A percentile compares a stretch with the other conserved stretches of the same genome.
These are phyloP conservation scores for Opeltia flavorubescens DNA, from an alignment of 495 filamentous ascomycete genomes.

Conservation along the genomic window DNA sequence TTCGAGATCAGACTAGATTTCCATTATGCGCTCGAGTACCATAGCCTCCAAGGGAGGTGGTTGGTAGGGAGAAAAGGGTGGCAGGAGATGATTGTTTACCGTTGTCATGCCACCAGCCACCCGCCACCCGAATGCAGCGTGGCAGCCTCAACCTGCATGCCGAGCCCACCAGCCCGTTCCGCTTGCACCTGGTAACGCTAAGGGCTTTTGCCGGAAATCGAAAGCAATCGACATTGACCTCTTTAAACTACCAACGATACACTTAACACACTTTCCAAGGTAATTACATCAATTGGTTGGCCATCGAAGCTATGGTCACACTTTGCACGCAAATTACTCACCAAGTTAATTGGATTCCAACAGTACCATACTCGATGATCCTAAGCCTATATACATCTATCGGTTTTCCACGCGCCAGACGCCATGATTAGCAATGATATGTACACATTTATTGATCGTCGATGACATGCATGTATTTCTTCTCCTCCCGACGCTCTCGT, in stretches of 20 bases:
- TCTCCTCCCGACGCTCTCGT: constrained; percentile 86
- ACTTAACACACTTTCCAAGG: too few species aligned
- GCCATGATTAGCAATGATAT: too few species aligned
- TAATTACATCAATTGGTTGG: too few species aligned
- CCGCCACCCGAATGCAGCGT: not conserved
- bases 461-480: constrained; percentile 88
- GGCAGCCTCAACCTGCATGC: not conserved
- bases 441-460: constrained; percentile 66
- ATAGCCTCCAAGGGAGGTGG: not conserved
- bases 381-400: not conserved
- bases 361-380: too few species aligned
- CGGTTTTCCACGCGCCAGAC: not conserved
- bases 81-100: not conserved
- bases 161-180: not conserved
- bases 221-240: too few species aligned
- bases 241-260: too few species aligned
- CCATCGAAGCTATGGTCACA: too few species aligned
- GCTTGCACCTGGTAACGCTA: too few species aligned
- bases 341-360: too few species aligned
- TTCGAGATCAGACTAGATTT: not conserved
- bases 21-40: not conserved
- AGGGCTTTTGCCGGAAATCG: too few species aligned
- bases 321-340: too few species aligned
- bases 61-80: not conserved
- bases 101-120: not conserved